Percentiles rank a stretch among this genome's conserved stretches.
Evolutionary conservation across 2,329 filamentous ascomycete species (phyloP).

Genomic region (Ascochyta koolunga): DNA sequence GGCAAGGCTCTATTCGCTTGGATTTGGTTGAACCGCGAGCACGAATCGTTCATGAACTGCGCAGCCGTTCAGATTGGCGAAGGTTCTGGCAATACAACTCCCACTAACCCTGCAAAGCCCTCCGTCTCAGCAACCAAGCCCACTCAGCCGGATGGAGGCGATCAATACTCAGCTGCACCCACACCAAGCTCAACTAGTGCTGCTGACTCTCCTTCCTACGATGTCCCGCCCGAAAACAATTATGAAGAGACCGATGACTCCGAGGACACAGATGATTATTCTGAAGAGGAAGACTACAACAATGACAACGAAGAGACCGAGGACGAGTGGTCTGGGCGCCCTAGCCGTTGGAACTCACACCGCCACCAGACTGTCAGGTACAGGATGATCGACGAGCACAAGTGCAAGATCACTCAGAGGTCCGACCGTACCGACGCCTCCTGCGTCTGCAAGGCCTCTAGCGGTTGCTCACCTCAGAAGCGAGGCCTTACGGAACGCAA

Average conservation of each 20-base stretch:
- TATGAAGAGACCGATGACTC: conserved; percentile 11
- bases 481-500: conserved; percentile 39
- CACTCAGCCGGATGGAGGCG: conserved; percentile 2
- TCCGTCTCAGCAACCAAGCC: conserved; percentile 23
- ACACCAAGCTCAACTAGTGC: conserved; percentile 8
- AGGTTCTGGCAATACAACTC: conserved; percentile 23
- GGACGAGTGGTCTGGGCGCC: neutral
- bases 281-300: conserved; percentile 4
- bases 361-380: conserved; percentile 17
- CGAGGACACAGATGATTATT: conserved; percentile 3
- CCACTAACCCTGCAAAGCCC: conserved; percentile 17
- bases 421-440: conserved; percentile 17
- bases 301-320: conserved; percentile 4
- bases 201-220: conserved; percentile 6
- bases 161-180: conserved; percentile 6
- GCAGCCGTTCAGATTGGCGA: conserved; percentile 52
- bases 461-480: conserved; percentile 25
- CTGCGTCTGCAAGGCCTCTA: conserved; percentile 31
- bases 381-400: conserved; percentile 39
- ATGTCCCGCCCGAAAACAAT: conserved; percentile 10
- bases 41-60: conserved; percentile 55
- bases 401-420: conserved; percentile 34
- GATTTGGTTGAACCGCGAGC: conserved; percentile 57
- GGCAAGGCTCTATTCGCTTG: conserved; percentile 55
- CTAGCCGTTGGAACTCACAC: conserved; percentile 7